phyloP scores from a whole-genome alignment of 805 yeast genomes.

The Candida alai region DNA sequence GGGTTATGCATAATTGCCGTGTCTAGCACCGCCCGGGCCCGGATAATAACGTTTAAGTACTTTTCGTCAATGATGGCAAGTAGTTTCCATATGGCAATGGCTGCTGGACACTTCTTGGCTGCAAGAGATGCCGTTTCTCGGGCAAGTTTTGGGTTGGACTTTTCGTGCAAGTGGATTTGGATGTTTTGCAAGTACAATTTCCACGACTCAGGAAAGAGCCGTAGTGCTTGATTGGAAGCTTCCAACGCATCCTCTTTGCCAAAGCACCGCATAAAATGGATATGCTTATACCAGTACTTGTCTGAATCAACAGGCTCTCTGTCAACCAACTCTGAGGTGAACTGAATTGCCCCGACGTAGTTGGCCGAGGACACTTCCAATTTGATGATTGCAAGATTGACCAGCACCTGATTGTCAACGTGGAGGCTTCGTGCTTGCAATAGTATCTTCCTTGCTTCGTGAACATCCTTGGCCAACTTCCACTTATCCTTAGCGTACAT shows the following conservation, averaged over 20 bases:
- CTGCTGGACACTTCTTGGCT: constrained; percentile 42
- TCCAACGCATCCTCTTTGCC: constrained; percentile 3
- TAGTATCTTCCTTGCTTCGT: constrained; percentile 52
- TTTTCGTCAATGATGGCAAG: constrained; percentile 47
- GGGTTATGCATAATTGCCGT: constrained; percentile 55
- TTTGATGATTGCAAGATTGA: constrained; percentile 74
- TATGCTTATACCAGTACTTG: constrained; percentile 58
- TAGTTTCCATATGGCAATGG: constrained; percentile 50
- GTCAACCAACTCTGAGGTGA: constrained; percentile 21
- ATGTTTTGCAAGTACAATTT: constrained; percentile 62
- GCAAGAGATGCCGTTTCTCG: constrained; percentile 48
- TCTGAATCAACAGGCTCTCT: constrained; percentile 26
- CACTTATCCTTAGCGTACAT: constrained; percentile 74
- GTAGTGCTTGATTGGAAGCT: constrained; percentile 45
- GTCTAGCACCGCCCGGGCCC: constrained; percentile 73
- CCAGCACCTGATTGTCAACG: constrained; percentile 35
- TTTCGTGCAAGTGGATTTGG: constrained; percentile 42
- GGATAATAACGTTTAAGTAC: constrained; percentile 37
- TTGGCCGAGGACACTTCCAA: constrained; percentile 47
- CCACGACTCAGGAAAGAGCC: constrained; percentile 43
- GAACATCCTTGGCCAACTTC: constrained; percentile 43
- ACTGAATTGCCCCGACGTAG: constrained; percentile 35
- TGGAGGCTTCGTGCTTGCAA: constrained; percentile 44
- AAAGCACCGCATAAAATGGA: constrained; percentile 20
- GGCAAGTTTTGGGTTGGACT: constrained; percentile 35